Percentiles rank a stretch among this genome's conserved stretches.
phyloP scores from a whole-genome alignment of 2,329 filamentous ascomycete genomes.

The Catunica adiposa region DNA sequence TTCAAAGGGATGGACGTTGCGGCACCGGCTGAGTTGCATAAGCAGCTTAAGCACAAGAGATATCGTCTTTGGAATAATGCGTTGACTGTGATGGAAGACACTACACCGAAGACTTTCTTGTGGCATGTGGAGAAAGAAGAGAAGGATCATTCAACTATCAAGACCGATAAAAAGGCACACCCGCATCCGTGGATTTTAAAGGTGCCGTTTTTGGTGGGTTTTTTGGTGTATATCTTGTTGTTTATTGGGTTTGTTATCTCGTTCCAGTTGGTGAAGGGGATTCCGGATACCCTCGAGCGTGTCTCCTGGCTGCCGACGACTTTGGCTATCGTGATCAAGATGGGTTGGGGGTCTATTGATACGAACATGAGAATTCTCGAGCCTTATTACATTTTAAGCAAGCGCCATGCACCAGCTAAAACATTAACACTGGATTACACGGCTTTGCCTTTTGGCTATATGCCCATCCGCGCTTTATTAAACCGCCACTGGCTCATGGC shows the following conservation, averaged over 20 bases:
- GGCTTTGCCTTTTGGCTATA: conserved; percentile 50
- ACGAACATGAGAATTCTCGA: conserved; percentile 56
- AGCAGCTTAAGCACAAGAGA: conserved; percentile 45
- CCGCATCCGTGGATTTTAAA: conserved; percentile 56
- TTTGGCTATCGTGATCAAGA: conserved; percentile 48
- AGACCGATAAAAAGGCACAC: conserved; percentile 25
- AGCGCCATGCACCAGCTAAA: conserved; percentile 45
- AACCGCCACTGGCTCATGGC: conserved; percentile 51
- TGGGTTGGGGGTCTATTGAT: conserved; percentile 52
- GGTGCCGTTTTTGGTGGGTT: conserved; percentile 20
- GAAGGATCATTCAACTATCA: background rate
- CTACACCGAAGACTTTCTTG: conserved; percentile 19
- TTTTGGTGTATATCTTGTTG: conserved; percentile 33
- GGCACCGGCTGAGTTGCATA: conserved; percentile 49
- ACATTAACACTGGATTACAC: conserved; percentile 59
- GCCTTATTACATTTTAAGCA: conserved; percentile 54
- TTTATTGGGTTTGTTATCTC: conserved; percentile 43
- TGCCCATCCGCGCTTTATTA: conserved; percentile 42
- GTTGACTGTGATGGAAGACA: conserved; percentile 45
- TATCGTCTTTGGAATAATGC: conserved; percentile 57
- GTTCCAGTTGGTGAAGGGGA: conserved; percentile 21
- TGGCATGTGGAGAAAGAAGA: background rate
- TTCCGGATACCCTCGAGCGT: conserved; percentile 15
- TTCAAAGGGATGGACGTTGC: conserved; percentile 57
- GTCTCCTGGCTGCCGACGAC: conserved; percentile 49